Base-by-base conservation (phyloP, 495 filamentous ascomycete species). In the Hypoxylon crocopeplum region DNA sequence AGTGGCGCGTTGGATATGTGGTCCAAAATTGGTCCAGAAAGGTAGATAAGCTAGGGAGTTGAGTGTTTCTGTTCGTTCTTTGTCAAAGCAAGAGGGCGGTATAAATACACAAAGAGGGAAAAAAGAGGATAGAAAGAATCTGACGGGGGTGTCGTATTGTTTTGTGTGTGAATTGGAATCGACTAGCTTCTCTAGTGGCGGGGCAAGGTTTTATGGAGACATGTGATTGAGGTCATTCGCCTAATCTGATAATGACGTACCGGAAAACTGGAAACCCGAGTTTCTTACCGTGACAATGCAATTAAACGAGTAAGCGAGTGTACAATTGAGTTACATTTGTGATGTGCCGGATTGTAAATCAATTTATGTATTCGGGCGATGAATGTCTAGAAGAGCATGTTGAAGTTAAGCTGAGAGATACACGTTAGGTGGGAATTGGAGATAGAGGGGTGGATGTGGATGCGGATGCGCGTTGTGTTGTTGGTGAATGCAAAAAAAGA, bases 181-280 rank as follows among this genome's bases (percentile, higher is more conserved):
- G 40, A 52, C 44, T 56, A 57, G 44, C 53, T 57, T 13, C 32
- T 11, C 22, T 30, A n/a, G 49, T 56, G 50, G 58, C 49, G 58
- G 58, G 58, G 58, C 58, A 50, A 45, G 56, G 33, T 57, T 48
- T 48, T 61, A 53, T 66, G 62, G 62, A 53, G 62, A 62, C 57
- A 66, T 66, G 62, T 66, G 62, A 66, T 52, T 47, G 48, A 55
- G 27, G 44, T 55, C 39, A 49, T 50, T 62, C 50, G 34, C 48
- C 48, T 41, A 42, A 39, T 41, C 1, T 34, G 24, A 27, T 27
- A 27, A 52, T 52, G 48, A 52, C 48, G 48, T 52, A 52, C 48
- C 37, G 25, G 20, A 42, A 42, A 41, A 32, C 37, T 52, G 36
- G 33, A 11, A 49, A 37, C 19, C 20, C 29, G 15, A 49, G 10